These are phyloP conservation scores for Candida hungchunana DNA, from an alignment of 805 yeast species.

Conservation along the genomic window DNA sequence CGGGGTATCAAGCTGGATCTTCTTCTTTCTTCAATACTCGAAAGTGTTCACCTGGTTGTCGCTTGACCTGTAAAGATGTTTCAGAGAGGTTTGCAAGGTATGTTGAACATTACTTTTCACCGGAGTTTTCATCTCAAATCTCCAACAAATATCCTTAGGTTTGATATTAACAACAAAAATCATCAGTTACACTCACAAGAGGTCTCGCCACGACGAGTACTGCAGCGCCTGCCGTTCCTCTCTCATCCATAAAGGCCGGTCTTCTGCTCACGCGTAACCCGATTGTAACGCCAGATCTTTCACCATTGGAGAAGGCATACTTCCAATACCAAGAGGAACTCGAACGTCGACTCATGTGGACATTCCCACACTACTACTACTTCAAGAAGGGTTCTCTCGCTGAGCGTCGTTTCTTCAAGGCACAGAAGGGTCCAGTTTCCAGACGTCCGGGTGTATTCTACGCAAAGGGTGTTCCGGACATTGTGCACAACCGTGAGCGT, in stretches of 20 bases:
- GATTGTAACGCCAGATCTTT: slow-evolving; percentile 71
- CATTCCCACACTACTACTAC: slow-evolving; percentile 91
- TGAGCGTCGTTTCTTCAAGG: slow-evolving; percentile 71
- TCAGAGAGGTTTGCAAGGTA: slow-evolving; percentile 12
- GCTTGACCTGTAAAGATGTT: slow-evolving; percentile 6
- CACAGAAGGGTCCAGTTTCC: slow-evolving; percentile 71
- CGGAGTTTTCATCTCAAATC: neutral
- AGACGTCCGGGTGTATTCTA: slow-evolving; percentile 74
- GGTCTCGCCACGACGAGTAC: slow-evolving; percentile 21
- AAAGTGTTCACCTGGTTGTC: no score
- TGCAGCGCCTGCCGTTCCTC: slow-evolving; percentile 16
- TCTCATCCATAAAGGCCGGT: slow-evolving; percentile 37
- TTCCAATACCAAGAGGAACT: slow-evolving; percentile 81
- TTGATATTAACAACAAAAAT: slow-evolving; percentile 3
- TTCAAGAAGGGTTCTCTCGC: slow-evolving; percentile 86
- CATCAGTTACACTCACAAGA: slow-evolving; percentile 17
- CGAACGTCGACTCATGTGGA: slow-evolving; percentile 92
- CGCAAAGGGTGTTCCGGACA: slow-evolving; percentile 80
- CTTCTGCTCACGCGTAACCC: slow-evolving; percentile 78
- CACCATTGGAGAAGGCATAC: slow-evolving; percentile 68
- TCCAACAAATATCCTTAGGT: no score
- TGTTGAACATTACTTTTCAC: slow-evolving; percentile 1
- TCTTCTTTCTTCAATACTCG: neutral
- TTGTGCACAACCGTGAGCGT: slow-evolving; percentile 86
- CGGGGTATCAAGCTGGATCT: slow-evolving; percentile 2